phyloP scores from a whole-genome alignment of 306 rosid species.

The Dalbergia oliveri region DNA sequence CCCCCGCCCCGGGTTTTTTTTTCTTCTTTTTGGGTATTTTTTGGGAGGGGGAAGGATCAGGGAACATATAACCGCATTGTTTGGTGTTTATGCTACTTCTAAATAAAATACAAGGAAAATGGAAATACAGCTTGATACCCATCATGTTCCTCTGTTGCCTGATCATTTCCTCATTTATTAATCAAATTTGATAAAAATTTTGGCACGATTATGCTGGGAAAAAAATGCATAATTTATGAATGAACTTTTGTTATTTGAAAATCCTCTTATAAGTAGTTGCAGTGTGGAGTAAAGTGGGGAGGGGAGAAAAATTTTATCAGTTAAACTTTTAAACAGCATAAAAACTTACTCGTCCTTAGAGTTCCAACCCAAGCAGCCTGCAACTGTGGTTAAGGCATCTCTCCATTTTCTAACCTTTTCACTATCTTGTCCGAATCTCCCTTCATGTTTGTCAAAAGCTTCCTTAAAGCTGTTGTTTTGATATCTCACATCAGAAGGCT shows the following conservation, averaged over 20 bases:
- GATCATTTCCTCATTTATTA: background rate
- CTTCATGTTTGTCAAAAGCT: too few species aligned
- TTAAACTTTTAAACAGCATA: too few species aligned
- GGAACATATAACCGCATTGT: conserved; percentile 5
- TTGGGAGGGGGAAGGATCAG: background rate
- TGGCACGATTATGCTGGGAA: background rate
- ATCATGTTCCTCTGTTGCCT: background rate
- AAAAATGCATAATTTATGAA: background rate
- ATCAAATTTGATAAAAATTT: conserved; percentile 5
- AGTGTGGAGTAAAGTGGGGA: background rate
- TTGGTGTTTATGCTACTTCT: background rate
- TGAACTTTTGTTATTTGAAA: conserved; percentile 21
- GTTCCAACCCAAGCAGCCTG: too few species aligned
- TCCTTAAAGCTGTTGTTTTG: too few species aligned
- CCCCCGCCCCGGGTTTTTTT: too few species aligned
- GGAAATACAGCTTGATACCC: conserved; percentile 14
- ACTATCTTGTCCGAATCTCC: too few species aligned
- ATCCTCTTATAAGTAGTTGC: conserved; percentile 28
- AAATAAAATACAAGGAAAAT: too few species aligned
- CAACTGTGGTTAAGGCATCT: too few species aligned
- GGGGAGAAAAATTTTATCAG: background rate
- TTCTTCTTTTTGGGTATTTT: background rate
- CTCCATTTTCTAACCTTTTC: too few species aligned
- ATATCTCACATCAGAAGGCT: too few species aligned
- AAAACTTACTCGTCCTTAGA: too few species aligned